Base-by-base conservation (phyloP, 2,329 filamentous ascomycete genomes). In the Colletotrichum australisinense region DNA sequence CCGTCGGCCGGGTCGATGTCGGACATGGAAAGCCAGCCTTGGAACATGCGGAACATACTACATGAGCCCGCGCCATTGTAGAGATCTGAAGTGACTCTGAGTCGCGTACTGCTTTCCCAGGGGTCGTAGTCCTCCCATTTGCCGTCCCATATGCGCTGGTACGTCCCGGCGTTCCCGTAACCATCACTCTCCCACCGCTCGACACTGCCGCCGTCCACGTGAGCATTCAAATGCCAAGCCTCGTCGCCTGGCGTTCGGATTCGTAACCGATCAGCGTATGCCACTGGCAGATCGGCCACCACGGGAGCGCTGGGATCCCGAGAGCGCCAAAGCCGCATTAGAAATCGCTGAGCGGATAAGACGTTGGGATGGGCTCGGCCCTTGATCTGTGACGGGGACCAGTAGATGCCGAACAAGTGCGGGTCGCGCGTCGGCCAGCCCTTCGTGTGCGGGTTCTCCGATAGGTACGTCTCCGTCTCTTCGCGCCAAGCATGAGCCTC, bases 141-240 rank as follows among this genome's bases (percentile, higher is more conserved):
- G 30, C 88, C 88, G 65, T 83, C 82, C 78, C 89, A 90, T 42
- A 90, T 84, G 65, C 84, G 80, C 60, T 87, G 84, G 79, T 90
- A 90, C 2, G 88, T 88, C 30, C 88, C 88, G n/a, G 83, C 85
- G 19, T 88, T 88, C 24, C 89, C 86, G 76, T 94, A 94, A 5
- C 92, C 92, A 73, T 90, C 87, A 38, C 89, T 87, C 76, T 94
- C 92, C 92, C 93, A 94, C 14, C 92, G 88, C 81, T 94, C 92
- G 1, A 94, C 83, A 24, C 90, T 93, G 56, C 93, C 92, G 64
- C 93, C 92, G 78, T 94, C 92, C 3, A 93, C 86, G 80, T 94
- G 92, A 2, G 92, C 92, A 49, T 93, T 89, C 68, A 89, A 82
- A 32, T 86, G 82, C 24, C 82, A 86, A 0, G 86, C 86, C 5